Conservation (phyloP, 257 asterid genomes). For the Buddleja alternifolia region DNA sequence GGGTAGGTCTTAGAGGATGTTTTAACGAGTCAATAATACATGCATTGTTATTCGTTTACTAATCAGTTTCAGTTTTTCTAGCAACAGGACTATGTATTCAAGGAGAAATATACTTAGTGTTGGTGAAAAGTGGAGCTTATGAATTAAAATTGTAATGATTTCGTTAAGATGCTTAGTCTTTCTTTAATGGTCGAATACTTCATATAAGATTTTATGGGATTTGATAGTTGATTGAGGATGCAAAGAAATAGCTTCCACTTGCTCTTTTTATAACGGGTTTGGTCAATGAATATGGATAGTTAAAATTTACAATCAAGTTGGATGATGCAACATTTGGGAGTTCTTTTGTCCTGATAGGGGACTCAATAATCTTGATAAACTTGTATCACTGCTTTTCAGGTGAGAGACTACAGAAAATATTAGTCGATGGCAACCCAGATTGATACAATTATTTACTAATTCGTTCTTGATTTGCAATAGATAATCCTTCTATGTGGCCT, state of each 20-base stretch:
- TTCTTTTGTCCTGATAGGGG: too few relatives aligned
- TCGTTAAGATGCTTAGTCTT: neutral
- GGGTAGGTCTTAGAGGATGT: slow-evolving; percentile 42
- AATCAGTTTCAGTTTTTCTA: neutral
- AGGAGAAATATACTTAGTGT: neutral
- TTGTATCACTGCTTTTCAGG: too few relatives aligned
- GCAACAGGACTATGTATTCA: neutral
- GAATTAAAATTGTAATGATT: slow-evolving; percentile 6
- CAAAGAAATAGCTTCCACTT: neutral
- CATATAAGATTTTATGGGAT: too few relatives aligned
- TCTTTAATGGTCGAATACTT: neutral
- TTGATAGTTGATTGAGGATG: neutral
- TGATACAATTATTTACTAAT: too few relatives aligned
- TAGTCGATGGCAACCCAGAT: too few relatives aligned
- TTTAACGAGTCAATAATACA: slow-evolving; percentile 14
- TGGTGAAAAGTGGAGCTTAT: neutral
- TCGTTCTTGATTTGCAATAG: too few relatives aligned
- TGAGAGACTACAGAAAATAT: too few relatives aligned
- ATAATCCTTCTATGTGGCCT: too few relatives aligned
- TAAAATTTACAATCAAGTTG: too few relatives aligned
- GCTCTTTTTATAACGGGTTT: neutral
- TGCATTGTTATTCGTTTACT: neutral
- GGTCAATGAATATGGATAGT: too few relatives aligned
- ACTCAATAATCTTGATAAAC: too few relatives aligned
- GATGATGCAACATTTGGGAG: too few relatives aligned